A percentile compares a stretch with the other conserved stretches of the same genome.
phyloP scores from a whole-genome alignment of 352 stramenopile species.

The Phytophthora gonapodyides region DNA sequence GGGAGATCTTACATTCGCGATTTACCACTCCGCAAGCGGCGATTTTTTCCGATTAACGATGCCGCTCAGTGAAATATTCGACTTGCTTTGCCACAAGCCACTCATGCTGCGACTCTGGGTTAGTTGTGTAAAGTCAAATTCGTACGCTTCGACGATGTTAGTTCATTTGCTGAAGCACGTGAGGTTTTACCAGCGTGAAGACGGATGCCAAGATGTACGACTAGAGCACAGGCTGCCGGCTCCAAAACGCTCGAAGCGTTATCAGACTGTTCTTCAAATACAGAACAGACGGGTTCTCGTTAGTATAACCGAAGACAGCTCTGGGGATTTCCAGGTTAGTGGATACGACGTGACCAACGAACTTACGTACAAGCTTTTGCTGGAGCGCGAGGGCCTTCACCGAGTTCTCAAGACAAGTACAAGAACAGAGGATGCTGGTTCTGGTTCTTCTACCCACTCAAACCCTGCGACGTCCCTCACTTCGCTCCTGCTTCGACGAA shows the following conservation, averaged over 20 bases:
- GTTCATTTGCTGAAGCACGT: constrained; percentile 49
- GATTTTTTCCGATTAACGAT: constrained; percentile 42
- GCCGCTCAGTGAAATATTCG: constrained; percentile 40
- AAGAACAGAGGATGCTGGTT: background rate
- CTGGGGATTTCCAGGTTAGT: constrained; percentile 49
- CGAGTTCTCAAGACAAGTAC: constrained; percentile 29
- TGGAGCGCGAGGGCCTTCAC: constrained; percentile 58
- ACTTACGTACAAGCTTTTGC: constrained; percentile 42
- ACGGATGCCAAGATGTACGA: constrained; percentile 21
- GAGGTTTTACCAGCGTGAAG: constrained; percentile 23
- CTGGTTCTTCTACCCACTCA: background rate
- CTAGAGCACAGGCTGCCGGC: constrained; percentile 14
- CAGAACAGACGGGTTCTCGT: constrained; percentile 53
- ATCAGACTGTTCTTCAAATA: constrained; percentile 39
- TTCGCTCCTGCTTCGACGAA: constrained; percentile 48
- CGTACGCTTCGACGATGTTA: constrained; percentile 54
- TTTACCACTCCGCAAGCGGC: constrained; percentile 54
- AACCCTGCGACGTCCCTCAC: constrained; percentile 25
- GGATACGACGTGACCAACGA: constrained; percentile 51
- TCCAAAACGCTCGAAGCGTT: constrained; percentile 24
- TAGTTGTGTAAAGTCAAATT: constrained; percentile 72
- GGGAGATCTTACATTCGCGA: constrained; percentile 62
- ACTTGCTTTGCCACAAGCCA: constrained; percentile 41
- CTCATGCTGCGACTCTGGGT: constrained; percentile 67
- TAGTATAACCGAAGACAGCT: constrained; percentile 41